Evolutionary conservation across 1,139 yeast genomes (phyloP).

Genomic region (Zhuliangozyma blackwelliae): DNA sequence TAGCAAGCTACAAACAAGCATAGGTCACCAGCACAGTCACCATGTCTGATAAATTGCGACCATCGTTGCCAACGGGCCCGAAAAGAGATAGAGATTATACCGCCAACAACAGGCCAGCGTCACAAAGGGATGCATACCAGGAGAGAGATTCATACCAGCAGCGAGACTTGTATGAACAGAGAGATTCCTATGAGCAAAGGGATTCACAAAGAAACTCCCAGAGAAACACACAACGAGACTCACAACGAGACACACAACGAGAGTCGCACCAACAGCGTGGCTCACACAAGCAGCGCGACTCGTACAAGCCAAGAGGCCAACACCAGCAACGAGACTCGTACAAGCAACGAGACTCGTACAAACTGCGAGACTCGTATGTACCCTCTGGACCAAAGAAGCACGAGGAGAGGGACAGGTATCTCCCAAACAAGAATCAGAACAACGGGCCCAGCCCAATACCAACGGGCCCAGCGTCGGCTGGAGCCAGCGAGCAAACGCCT

Average conservation of each 20-base stretch:
- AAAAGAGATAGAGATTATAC: slow-evolving; percentile 3
- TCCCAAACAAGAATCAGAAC: slow-evolving; percentile 7
- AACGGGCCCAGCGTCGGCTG: too few relatives aligned
- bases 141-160: background rate
- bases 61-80: slow-evolving; percentile 9
- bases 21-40: too few relatives aligned
- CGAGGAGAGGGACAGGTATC: slow-evolving; percentile 10
- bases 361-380: background rate
- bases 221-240: too few relatives aligned
- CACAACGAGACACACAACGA: too few relatives aligned
- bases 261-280: too few relatives aligned
- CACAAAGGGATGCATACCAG: too few relatives aligned
- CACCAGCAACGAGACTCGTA: background rate
- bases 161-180: background rate
- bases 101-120: slow-evolving; percentile 4
- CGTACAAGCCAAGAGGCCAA: too few relatives aligned
- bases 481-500: too few relatives aligned
- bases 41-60: slow-evolving; percentile 45
- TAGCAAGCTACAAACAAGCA: too few relatives aligned
- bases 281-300: too few relatives aligned
- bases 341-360: slow-evolving; percentile 2
- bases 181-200: background rate
- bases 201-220: too few relatives aligned
- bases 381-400: slow-evolving; percentile 19
- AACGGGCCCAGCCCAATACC: background rate